Evolutionary conservation across 305 asterid species (phyloP), one percentile per base, ranked within the genome.

Genomic region (Solanum hybrid): DNA sequence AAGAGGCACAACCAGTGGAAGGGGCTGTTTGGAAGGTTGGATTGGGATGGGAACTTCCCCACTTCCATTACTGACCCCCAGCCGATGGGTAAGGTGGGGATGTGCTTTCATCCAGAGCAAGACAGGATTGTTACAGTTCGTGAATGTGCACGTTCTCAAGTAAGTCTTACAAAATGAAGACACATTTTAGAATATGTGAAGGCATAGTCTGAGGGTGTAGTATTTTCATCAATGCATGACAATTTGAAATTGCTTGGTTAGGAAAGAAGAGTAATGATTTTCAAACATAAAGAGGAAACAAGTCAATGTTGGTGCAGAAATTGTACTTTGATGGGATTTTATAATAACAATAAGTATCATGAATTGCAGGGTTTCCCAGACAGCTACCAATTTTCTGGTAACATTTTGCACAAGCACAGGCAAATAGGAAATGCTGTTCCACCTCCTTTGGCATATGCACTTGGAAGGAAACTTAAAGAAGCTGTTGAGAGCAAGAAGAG

Each of bases 1-100:
- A 90, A 93, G 92, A 91, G 95, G 92, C 95, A 93, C 92, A 93
- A 93, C 89, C 95, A 93, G 91, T 93, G 95, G 95, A 93, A 93
- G 93, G 95, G 94, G 46, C 93, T 93, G 76, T 93, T 93, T 89
- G 95, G 95, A 24, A 92, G 95, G 91, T 89, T 93, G 87, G 94
- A 93, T 88, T 93, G 95, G 95, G 94, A 93, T 87, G 95, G 94
- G 22, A 93, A 93, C 83, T 93, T 93, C 80, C 95, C 95, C 7
- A 93, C 94, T 77, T 92, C 94, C 67, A 89, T 93, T n/a, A 93
- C 95, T n/a, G 95, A 93, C 33, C 95, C 95, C 83, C 95, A 93
- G 78, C 95, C 95, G 40, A 93, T 93, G 95, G 95, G 95, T 84
- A 93, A 93, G 87, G 95, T 93, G 22, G 95, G 95, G 86, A 92